Base-by-base conservation (phyloP, 768 basidiomycete species). In the Pulveroboletus sp. region DNA sequence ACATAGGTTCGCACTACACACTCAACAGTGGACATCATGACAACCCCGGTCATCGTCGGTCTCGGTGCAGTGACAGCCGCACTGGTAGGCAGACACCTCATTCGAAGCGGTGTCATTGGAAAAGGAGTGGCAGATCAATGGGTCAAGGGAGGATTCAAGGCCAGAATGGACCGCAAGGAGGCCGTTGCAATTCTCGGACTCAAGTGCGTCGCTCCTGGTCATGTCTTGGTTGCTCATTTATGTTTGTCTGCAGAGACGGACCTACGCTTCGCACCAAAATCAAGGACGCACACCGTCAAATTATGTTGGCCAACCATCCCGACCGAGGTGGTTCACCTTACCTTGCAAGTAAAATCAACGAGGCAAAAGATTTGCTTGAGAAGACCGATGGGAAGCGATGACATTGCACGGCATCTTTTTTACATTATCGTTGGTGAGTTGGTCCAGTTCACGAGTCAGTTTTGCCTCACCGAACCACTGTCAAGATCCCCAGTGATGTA, bases 261-360 rank as follows among this genome's bases (percentile, higher is more conserved):
- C 78, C 90, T 10, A 75, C 74, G 47, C 72, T 95, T n/a, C 79
- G 81, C n/a, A 80, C 65, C 45, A 82, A 76, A 66, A 67, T 97
- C 49, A 97, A 97, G 72, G 95, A 97, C 59, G 94, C 97, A 0
- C 97, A 99, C 71, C 84, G 95, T 47, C 82, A 87, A 32, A 90
- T 99, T 58, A 99, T 99, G 97, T 79, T 98, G 43, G 90, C 93
- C 24, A 99, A 99, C 71, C 97, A 99, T 72, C 97, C 97, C 11
- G 97, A 99, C 75, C 79, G 97, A 52, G 97, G 97, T 29, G 97
- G 97, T 25, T 90, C 94, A n/a, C 97, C 97, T 7, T 99, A 97
- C 69, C 73, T 98, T 42, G 94, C 97, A 12, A 94, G 92, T 62
- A 98, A 99, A 78, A 95, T 98, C 53, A 99, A 99, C 69, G 97